phyloP scores from a whole-genome alignment of 2,329 filamentous ascomycete species.

The Lanzia echinophila region DNA sequence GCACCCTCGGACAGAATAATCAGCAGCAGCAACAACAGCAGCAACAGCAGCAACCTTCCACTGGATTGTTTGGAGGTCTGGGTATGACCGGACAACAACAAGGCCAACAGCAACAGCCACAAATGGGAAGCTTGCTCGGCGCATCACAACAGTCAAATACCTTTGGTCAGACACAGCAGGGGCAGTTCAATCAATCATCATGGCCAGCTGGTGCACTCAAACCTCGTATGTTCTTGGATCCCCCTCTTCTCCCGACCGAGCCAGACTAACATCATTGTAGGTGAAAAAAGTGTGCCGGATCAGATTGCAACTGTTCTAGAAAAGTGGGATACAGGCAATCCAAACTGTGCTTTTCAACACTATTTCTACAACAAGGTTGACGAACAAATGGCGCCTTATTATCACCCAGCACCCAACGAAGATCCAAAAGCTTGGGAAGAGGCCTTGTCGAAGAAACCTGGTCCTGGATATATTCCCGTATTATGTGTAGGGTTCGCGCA shows the following conservation, averaged over 20 bases:
- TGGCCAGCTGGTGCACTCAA: conserved; percentile 26
- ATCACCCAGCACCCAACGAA: conserved; percentile 62
- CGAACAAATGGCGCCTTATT: conserved; percentile 67
- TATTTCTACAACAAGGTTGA: conserved; percentile 87
- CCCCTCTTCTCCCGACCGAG: too few relatives aligned
- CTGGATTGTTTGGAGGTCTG: conserved; percentile 10
- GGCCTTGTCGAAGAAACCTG: conserved; percentile 72
- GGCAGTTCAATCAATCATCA: conserved; percentile 24
- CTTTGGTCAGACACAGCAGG: conserved; percentile 11
- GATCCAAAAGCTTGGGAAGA: conserved; percentile 78
- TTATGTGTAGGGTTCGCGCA: conserved; percentile 67
- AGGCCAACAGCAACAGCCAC: conserved; percentile 10
- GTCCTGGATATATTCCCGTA: conserved; percentile 68
- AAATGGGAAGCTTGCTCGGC: conserved; percentile 10
- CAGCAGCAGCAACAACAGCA: conserved; percentile 13
- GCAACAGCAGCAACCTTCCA: conserved; percentile 9
- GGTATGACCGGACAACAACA: conserved; percentile 14
- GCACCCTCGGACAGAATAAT: conserved; percentile 1
- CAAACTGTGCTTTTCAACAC: conserved; percentile 68
- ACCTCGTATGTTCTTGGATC: conserved; percentile 21
- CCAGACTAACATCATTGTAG: conserved; percentile 32
- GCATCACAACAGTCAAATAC: conserved; percentile 10
- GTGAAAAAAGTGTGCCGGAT: conserved; percentile 66
- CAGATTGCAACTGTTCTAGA: conserved; percentile 64
- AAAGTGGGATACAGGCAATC: conserved; percentile 67